A percentile compares a stretch with the other conserved stretches of the same genome.
phyloP scores from a whole-genome alignment of 257 asterid species.

The Sherardia arvensis region DNA sequence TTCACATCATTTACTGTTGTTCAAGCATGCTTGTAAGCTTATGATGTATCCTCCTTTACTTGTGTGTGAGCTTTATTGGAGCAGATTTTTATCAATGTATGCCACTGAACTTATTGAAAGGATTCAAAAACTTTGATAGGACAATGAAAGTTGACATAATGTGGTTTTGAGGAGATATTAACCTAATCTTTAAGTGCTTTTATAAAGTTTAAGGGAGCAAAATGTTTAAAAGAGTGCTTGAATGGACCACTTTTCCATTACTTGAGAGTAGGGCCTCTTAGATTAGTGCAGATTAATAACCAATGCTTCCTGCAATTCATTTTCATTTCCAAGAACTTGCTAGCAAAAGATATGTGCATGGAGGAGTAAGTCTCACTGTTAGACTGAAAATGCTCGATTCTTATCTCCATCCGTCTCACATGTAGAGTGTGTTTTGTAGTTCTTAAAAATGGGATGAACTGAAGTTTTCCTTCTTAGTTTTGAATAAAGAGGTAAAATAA shows the following conservation, averaged over 20 bases:
- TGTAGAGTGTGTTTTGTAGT: too few relatives aligned
- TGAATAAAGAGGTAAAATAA: neutral
- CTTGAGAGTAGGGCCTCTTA: neutral
- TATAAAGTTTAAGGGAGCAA: neutral
- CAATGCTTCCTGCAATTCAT: neutral
- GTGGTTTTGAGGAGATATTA: neutral
- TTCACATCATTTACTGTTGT: neutral
- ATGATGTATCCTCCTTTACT: neutral
- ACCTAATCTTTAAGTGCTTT: neutral
- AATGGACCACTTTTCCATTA: slow-evolving; percentile 11
- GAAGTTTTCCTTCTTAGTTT: neutral
- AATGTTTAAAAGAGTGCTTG: neutral
- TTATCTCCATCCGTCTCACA: too few relatives aligned
- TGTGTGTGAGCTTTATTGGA: neutral
- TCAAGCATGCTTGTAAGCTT: neutral
- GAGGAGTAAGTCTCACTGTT: neutral
- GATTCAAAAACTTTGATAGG: neutral
- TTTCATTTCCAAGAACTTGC: neutral
- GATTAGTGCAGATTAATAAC: neutral
- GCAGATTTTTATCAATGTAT: neutral
- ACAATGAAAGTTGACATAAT: neutral
- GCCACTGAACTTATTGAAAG: neutral
- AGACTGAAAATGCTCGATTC: neutral
- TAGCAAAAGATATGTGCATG: neutral
- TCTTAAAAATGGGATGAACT: neutral